A percentile compares a stretch with the other conserved stretches of the same genome.
phyloP scores from a whole-genome alignment of 1,139 yeast species.

The Blastobotrys petasosporus region DNA sequence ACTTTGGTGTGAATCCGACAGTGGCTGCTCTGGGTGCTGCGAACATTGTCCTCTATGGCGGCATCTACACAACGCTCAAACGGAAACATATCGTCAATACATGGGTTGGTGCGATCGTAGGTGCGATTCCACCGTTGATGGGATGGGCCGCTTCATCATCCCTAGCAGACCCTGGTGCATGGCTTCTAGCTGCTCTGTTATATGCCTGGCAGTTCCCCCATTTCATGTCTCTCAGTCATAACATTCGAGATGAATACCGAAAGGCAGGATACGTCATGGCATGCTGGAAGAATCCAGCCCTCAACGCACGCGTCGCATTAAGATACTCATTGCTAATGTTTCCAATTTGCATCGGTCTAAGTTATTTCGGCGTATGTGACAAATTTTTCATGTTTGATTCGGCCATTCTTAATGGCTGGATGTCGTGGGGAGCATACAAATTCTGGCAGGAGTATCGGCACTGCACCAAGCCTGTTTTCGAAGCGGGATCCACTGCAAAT shows the following conservation, averaged over 20 bases:
- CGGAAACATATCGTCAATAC: slow-evolving; percentile 81
- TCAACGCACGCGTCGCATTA: slow-evolving; percentile 90
- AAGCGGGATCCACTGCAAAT: slow-evolving; percentile 24
- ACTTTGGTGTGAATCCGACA: slow-evolving; percentile 75
- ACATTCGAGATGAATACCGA: slow-evolving; percentile 79
- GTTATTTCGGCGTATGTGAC: slow-evolving; percentile 78
- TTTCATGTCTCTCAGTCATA: slow-evolving; percentile 86
- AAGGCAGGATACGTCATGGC: slow-evolving; percentile 96
- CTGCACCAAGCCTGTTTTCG: slow-evolving; percentile 19
- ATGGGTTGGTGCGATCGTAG: slow-evolving; percentile 98
- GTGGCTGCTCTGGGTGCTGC: slow-evolving; percentile 73
- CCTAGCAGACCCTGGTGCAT: slow-evolving; percentile 79
- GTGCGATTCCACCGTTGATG: slow-evolving; percentile 98
- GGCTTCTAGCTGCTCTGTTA: slow-evolving; percentile 85
- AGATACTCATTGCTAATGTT: slow-evolving; percentile 86
- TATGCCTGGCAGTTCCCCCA: slow-evolving; percentile 99
- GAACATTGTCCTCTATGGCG: slow-evolving; percentile 77
- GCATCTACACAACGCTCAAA: slow-evolving; percentile 87
- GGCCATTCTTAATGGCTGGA: slow-evolving; percentile 76
- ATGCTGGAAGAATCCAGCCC: slow-evolving; percentile 83
- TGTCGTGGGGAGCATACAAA: slow-evolving; percentile 68
- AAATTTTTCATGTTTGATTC: slow-evolving; percentile 75
- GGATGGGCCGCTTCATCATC: slow-evolving; percentile 98
- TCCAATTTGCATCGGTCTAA: slow-evolving; percentile 81
- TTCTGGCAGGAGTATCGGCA: slow-evolving; percentile 54